Evolutionary conservation across 768 basidiomycete species (phyloP).

Genomic region (Punctularia strigosozonata): DNA sequence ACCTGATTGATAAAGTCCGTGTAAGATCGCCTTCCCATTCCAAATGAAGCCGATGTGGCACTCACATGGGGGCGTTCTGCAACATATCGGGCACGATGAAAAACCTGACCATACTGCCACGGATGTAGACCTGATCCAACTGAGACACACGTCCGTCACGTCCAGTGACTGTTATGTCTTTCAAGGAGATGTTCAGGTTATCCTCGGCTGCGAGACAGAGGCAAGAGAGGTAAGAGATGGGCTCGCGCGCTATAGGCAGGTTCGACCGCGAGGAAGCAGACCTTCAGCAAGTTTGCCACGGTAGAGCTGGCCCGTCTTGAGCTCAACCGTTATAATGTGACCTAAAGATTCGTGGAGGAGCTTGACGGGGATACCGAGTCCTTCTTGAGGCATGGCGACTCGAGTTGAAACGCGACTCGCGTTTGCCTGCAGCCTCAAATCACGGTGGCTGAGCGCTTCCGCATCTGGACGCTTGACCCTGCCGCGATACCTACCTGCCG

Average conservation of each 20-base stretch:
- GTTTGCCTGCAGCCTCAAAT: too few relatives aligned
- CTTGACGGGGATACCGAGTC: conserved; percentile 92
- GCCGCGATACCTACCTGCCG: too few relatives aligned
- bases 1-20: conserved; percentile 42
- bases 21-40: background rate
- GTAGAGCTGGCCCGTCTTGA: conserved; percentile 96
- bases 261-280: conserved; percentile 15
- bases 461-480: too few relatives aligned
- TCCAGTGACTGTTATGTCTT: conserved; percentile 94
- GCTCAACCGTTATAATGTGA: conserved; percentile 94
- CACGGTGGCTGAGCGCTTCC: too few relatives aligned
- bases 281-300: conserved; percentile 97
- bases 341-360: conserved; percentile 93
- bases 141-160: conserved; percentile 98
- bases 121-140: conserved; percentile 96
- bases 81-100: conserved; percentile 99
- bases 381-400: conserved; percentile 8
- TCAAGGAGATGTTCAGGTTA: conserved; percentile 92
- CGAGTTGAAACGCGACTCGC: background rate
- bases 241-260: background rate
- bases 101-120: conserved; percentile 96
- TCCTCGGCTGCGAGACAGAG: conserved; percentile 71
- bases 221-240: conserved; percentile 9
- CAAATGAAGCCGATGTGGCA: conserved; percentile 5
- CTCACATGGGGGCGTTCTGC: conserved; percentile 97